A percentile compares a stretch with the other conserved stretches of the same genome.
phyloP scores from a whole-genome alignment of 176 grass and related monocot species.

The Raddia guianensis region DNA sequence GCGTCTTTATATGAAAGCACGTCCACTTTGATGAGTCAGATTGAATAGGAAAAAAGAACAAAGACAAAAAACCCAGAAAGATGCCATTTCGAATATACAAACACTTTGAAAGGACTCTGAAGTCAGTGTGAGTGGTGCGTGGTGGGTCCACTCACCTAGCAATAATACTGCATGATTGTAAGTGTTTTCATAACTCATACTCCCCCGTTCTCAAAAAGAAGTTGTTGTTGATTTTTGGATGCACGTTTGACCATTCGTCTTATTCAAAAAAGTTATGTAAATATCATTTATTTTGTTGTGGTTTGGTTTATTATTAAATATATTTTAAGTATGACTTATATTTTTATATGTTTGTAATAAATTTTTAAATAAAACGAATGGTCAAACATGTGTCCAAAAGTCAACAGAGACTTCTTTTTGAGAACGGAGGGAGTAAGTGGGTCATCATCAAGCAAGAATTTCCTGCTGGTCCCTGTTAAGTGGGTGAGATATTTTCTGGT shows the following conservation, averaged over 20 bases:
- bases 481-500: slow-evolving; percentile 38
- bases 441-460: slow-evolving; percentile 38
- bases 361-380: too few relatives aligned
- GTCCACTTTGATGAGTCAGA: slow-evolving; percentile 10
- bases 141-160: slow-evolving; percentile 21
- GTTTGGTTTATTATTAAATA: too few relatives aligned
- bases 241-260: too few relatives aligned
- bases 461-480: slow-evolving; percentile 33
- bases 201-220: too few relatives aligned
- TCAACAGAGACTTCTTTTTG: too few relatives aligned
- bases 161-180: slow-evolving; percentile 24
- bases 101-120: slow-evolving; percentile 4
- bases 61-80: slow-evolving; percentile 32
- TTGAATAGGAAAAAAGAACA: slow-evolving; percentile 3
- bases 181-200: not conserved
- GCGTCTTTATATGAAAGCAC: slow-evolving; percentile 19
- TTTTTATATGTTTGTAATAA: too few relatives aligned
- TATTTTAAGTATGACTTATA: too few relatives aligned
- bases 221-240: too few relatives aligned
- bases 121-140: not conserved
- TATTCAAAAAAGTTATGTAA: too few relatives aligned
- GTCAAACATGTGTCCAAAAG: too few relatives aligned
- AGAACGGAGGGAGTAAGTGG: not conserved
- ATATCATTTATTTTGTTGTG: too few relatives aligned
- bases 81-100: slow-evolving; percentile 13